Evolutionary conservation across 768 basidiomycete species (phyloP).

Genomic region (Pseudohyphozyma bogoriensis): DNA sequence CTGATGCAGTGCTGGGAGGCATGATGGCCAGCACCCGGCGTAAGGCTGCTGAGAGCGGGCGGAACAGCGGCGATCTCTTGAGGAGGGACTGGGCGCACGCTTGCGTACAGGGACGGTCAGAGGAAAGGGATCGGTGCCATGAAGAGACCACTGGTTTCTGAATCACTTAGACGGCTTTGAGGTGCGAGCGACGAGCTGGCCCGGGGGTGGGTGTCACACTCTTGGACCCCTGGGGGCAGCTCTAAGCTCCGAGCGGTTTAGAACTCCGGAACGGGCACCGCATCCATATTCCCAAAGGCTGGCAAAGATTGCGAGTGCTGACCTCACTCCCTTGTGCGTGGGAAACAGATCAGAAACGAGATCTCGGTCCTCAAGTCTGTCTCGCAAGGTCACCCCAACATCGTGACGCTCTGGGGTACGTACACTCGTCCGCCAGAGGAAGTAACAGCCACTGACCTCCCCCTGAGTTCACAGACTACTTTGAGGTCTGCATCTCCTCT

Average conservation of each 20-base stretch:
- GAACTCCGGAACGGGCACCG: background rate
- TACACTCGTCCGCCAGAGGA: background rate
- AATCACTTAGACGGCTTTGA: no score
- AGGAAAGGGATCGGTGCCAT: no score
- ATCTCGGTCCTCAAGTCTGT: constrained; percentile 88
- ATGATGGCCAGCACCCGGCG: no score
- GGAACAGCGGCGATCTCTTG: no score
- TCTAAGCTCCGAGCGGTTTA: background rate
- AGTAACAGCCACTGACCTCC: background rate
- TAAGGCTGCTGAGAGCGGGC: no score
- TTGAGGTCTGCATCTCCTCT: constrained; percentile 11
- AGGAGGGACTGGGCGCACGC: no score
- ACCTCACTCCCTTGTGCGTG: background rate
- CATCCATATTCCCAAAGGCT: background rate
- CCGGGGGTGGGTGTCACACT: no score
- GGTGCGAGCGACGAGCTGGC: no score
- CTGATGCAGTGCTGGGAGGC: no score
- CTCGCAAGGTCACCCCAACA: constrained; percentile 77
- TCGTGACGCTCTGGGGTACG: constrained; percentile 53
- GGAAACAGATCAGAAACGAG: constrained; percentile 77
- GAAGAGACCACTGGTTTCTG: no score
- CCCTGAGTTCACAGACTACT: constrained; percentile 14
- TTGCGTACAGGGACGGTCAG: no score
- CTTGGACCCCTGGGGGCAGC: no score
- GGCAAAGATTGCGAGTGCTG: background rate